A percentile compares a stretch with the other conserved stretches of the same genome.
Conservation (phyloP, 2,329 filamentous ascomycete species). For the Beauveria varroae region DNA sequence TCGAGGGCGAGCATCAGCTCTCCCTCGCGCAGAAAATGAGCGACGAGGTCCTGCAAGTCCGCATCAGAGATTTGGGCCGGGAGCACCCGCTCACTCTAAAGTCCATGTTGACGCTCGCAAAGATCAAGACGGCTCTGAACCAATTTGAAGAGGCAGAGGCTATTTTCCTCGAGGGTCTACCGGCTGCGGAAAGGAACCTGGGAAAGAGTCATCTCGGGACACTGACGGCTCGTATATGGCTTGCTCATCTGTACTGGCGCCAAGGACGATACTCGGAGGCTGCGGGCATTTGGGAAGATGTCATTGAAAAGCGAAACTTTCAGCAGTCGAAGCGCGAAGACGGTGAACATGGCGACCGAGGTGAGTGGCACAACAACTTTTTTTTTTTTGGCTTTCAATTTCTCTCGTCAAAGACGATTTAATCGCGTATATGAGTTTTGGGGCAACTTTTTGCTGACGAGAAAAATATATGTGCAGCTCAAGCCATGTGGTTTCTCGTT, state of each 20-base stretch:
- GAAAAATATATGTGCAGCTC: neutral
- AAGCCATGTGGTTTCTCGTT: slow-evolving; percentile 2
- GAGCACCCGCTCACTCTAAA: slow-evolving; percentile 6
- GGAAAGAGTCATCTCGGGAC: slow-evolving; percentile 1
- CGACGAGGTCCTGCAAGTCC: neutral
- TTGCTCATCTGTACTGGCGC: slow-evolving; percentile 2
- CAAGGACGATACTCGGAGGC: neutral
- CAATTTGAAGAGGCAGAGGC: slow-evolving; percentile 1
- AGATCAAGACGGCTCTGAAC: neutral
- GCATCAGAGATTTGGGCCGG: neutral
- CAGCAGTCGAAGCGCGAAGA: neutral
- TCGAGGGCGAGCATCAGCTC: neutral
- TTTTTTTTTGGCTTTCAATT: neutral
- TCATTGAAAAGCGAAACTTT: neutral
- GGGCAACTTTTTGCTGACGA: neutral
- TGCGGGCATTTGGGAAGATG: slow-evolving; percentile 1
- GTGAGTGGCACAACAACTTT: neutral
- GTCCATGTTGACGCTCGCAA: slow-evolving; percentile 1
- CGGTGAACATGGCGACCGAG: neutral
- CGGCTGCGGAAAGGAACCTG: neutral
- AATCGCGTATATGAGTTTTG: neutral
- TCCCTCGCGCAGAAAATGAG: neutral
- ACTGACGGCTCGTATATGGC: neutral
- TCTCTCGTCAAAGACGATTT: neutral
- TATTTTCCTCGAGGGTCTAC: neutral